Conservation (phyloP, 176 grass and related monocot species). For the Cenchrus purpureus region DNA sequence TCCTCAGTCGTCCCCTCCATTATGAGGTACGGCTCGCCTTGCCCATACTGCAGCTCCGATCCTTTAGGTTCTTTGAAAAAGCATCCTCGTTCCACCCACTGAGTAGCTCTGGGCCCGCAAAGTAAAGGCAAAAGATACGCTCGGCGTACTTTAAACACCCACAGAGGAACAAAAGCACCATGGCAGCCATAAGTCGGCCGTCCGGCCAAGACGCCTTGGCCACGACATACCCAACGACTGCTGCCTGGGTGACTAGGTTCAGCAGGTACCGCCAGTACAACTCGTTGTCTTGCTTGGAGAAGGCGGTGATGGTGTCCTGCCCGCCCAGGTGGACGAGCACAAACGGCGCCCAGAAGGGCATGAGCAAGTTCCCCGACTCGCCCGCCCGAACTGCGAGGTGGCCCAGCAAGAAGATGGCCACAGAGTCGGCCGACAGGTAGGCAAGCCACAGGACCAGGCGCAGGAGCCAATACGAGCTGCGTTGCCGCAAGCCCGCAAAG, state of each 20-base stretch:
- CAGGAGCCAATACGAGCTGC: fast-evolving
- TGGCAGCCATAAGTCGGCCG: background rate
- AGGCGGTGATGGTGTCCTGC: background rate
- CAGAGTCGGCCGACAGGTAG: background rate
- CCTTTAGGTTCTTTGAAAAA: too few species aligned
- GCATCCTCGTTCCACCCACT: background rate
- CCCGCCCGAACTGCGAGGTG: background rate
- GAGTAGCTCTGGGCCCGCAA: fast-evolving
- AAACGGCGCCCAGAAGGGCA: background rate
- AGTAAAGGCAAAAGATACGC: fast-evolving
- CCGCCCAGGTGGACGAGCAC: conserved; percentile 1
- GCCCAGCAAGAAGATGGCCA: background rate
- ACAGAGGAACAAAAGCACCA: background rate
- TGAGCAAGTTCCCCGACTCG: background rate
- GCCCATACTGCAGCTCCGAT: too few species aligned
- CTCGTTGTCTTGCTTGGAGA: background rate
- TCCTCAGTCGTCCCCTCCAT: too few species aligned
- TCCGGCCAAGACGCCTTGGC: background rate
- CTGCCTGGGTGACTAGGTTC: background rate
- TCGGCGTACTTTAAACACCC: background rate
- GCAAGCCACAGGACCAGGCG: background rate
- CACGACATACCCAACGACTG: background rate
- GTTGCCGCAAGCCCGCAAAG: background rate
- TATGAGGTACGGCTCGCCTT: too few species aligned
- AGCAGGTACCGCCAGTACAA: background rate